A percentile compares a stretch with the other conserved stretches of the same genome.
phyloP scores from a whole-genome alignment of 2,329 filamentous ascomycete species.

The Cladobotryum protrusum region DNA sequence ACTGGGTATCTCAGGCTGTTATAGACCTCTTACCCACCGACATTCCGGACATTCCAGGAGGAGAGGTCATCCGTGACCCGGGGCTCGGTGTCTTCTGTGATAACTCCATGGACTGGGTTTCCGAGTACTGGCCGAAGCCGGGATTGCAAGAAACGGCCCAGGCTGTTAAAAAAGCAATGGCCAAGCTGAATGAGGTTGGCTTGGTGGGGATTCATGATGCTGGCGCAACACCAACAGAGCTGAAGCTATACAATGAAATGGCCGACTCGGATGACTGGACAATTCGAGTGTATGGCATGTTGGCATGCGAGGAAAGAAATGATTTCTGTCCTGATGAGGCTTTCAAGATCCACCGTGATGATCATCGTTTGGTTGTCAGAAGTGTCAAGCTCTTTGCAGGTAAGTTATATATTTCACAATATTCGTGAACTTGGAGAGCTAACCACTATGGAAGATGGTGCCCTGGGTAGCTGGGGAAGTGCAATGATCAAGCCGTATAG shows the following conservation, averaged over 20 bases:
- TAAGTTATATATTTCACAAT: constrained; percentile 23
- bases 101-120: constrained; percentile 62
- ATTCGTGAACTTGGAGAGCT: not conserved
- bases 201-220: constrained; percentile 66
- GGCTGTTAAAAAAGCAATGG: constrained; percentile 56
- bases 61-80: constrained; percentile 55
- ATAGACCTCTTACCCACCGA: constrained; percentile 52
- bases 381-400: constrained; percentile 67
- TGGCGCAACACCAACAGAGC: constrained; percentile 49
- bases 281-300: constrained; percentile 61
- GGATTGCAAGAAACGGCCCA: constrained; percentile 43
- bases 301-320: constrained; percentile 59
- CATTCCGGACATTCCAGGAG: constrained; percentile 51
- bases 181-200: constrained; percentile 55
- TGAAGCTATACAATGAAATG: constrained; percentile 49
- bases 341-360: constrained; percentile 34
- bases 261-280: constrained; percentile 46
- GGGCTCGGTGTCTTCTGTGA: constrained; percentile 66
- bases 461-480: constrained; percentile 64
- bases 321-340: constrained; percentile 53
- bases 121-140: constrained; percentile 51
- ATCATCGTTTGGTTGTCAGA: constrained; percentile 48
- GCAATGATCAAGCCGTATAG: constrained; percentile 65
- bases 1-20: constrained; percentile 61
- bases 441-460: constrained; percentile 47